Evolutionary conservation across 306 rosid species (phyloP).

Genomic region (Trichosanthes cucumerina): DNA sequence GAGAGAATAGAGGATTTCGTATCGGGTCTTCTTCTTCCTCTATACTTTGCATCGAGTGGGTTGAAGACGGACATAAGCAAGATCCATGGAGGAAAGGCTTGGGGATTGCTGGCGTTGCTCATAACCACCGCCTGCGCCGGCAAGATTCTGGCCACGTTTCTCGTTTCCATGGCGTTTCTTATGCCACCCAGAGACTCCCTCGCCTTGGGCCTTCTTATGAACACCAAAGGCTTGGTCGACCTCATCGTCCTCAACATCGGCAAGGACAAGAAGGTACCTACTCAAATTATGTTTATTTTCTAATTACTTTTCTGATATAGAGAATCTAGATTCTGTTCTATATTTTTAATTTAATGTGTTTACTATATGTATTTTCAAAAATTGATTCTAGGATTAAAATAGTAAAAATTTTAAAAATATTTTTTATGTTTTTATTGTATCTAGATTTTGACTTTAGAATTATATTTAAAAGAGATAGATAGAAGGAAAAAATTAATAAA

Average conservation of each 20-base stretch:
- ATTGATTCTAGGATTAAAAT: too few species aligned
- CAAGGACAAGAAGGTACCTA: slow-evolving; percentile 60
- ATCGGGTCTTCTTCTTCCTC: slow-evolving; percentile 57
- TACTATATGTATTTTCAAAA: too few species aligned
- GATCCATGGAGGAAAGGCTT: slow-evolving; percentile 40
- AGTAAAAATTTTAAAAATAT: too few species aligned
- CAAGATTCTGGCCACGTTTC: slow-evolving; percentile 60
- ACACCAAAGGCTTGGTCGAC: slow-evolving; percentile 80
- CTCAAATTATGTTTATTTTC: too few species aligned
- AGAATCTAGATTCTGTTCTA: too few species aligned
- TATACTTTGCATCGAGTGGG: slow-evolving; percentile 74
- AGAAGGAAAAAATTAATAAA: too few species aligned
- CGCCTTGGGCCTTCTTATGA: slow-evolving; percentile 74
- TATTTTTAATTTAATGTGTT: too few species aligned
- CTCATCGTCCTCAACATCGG: slow-evolving; percentile 92
- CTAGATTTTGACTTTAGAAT: too few species aligned
- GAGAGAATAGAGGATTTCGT: slow-evolving; percentile 74
- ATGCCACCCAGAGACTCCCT: slow-evolving; percentile 55
- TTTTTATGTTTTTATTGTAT: too few species aligned
- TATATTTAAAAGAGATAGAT: too few species aligned
- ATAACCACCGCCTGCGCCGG: slow-evolving; percentile 62
- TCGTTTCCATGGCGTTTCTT: slow-evolving; percentile 47
- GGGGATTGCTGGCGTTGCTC: slow-evolving; percentile 59
- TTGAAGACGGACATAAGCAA: slow-evolving; percentile 66
- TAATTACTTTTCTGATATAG: too few species aligned